Percentiles rank a stretch among this genome's conserved stretches.
These are phyloP conservation scores for Lichtheimia ornata DNA, from an alignment of 371 early-diverging fungal species.

Conservation along the genomic window DNA sequence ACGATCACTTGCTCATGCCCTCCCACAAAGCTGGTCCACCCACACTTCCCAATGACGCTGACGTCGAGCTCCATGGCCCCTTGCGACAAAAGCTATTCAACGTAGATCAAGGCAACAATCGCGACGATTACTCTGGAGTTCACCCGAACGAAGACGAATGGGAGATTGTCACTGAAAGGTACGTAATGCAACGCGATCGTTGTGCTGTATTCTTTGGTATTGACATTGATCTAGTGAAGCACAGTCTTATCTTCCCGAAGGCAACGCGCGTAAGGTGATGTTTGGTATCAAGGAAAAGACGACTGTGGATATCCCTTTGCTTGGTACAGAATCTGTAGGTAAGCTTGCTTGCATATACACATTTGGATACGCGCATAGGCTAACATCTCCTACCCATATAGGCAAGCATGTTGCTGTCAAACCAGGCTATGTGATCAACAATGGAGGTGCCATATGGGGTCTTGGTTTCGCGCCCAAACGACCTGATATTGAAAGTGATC, in stretches of 20 bases:
- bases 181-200: not conserved
- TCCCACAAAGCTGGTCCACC: too few species aligned
- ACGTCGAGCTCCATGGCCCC: not conserved
- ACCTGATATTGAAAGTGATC: constrained; percentile 22
- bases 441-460: constrained; percentile 69
- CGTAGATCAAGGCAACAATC: not conserved
- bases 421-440: constrained; percentile 44
- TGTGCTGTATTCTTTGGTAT: not conserved
- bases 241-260: constrained; percentile 17
- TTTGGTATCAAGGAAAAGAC: constrained; percentile 19
- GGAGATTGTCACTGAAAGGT: constrained; percentile 13
- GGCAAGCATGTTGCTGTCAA: constrained; percentile 22
- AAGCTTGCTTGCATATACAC: not conserved
- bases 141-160: constrained; percentile 8
- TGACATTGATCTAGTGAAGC: constrained; percentile 15
- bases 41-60: not conserved
- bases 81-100: not conserved
- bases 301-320: constrained; percentile 6
- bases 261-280: constrained; percentile 10
- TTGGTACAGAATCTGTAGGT: constrained; percentile 13
- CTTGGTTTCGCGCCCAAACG: constrained; percentile 60
- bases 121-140: not conserved
- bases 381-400: not conserved
- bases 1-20: too few species aligned
- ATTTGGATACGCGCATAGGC: not conserved